phyloP scores from a whole-genome alignment of 1,284 basidiomycete genomes.

The Trametes polyzona region DNA sequence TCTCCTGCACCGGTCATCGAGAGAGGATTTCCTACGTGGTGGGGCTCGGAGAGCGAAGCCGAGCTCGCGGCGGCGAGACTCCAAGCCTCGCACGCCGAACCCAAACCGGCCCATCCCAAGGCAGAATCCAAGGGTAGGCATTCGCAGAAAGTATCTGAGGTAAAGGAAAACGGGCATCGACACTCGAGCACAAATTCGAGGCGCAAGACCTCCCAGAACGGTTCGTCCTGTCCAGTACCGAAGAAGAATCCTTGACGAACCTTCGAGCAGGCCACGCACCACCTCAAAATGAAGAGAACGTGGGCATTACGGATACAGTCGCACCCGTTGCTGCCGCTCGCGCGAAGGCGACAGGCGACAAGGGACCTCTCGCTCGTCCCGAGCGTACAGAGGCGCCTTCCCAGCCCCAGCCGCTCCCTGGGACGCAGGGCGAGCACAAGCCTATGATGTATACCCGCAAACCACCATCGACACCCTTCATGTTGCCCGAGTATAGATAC shows the following conservation, averaged over 20 bases:
- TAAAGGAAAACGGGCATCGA: neutral
- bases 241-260: neutral
- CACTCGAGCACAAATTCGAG: slow-evolving; percentile 4
- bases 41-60: slow-evolving; percentile 29
- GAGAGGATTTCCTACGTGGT: slow-evolving; percentile 30
- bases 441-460: slow-evolving; percentile 39
- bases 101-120: neutral
- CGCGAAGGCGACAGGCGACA: slow-evolving; percentile 10
- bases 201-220: slow-evolving; percentile 12
- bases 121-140: neutral
- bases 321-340: slow-evolving; percentile 29
- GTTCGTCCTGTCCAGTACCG: neutral
- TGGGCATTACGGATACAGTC: slow-evolving; percentile 31
- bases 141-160: neutral
- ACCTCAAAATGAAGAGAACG: slow-evolving; percentile 24
- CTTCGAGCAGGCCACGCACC: neutral
- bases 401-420: slow-evolving; percentile 11
- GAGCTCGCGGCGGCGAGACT: slow-evolving; percentile 29
- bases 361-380: neutral
- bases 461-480: slow-evolving; percentile 50
- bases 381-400: slow-evolving; percentile 6
- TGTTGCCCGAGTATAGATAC: slow-evolving; percentile 62
- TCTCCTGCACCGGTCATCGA: slow-evolving; percentile 31
- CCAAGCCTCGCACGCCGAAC: slow-evolving; percentile 12
- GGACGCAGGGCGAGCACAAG: slow-evolving; percentile 7